These are phyloP conservation scores for Ophidiomyces ophidiicola DNA, from an alignment of 2,329 filamentous ascomycete genomes.

Conservation along the genomic window DNA sequence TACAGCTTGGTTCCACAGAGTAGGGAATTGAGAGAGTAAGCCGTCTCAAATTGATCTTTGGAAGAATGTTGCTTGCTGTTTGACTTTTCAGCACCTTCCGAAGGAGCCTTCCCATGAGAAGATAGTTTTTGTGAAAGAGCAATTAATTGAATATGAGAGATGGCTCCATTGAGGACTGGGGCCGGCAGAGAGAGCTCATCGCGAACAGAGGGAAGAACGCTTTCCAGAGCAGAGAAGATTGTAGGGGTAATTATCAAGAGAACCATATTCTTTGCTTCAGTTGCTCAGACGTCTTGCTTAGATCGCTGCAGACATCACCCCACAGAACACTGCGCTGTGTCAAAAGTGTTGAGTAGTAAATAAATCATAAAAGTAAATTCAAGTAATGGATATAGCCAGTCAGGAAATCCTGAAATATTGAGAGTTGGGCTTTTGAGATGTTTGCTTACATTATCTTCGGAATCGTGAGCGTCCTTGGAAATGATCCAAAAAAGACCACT, in stretches of 20 bases:
- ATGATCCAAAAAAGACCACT: too few relatives aligned
- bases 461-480: too few relatives aligned
- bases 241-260: slow-evolving; percentile 29
- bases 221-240: slow-evolving; percentile 30
- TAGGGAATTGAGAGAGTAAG: slow-evolving; percentile 53
- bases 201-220: slow-evolving; percentile 23
- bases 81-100: slow-evolving; percentile 19
- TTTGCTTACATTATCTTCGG: too few relatives aligned
- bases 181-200: slow-evolving; percentile 27
- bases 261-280: slow-evolving; percentile 32
- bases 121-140: slow-evolving; percentile 24
- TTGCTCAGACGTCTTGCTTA: too few relatives aligned
- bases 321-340: too few relatives aligned
- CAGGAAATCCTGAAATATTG: too few relatives aligned
- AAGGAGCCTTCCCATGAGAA: neutral
- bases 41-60: slow-evolving; percentile 6
- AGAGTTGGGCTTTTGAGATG: too few relatives aligned
- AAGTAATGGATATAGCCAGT: too few relatives aligned
- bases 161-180: slow-evolving; percentile 24
- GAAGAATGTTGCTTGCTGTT: neutral
- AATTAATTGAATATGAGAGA: slow-evolving; percentile 34
- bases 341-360: too few relatives aligned
- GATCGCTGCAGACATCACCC: too few relatives aligned
- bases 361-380: too few relatives aligned
- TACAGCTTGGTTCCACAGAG: slow-evolving; percentile 63